These are phyloP conservation scores for Aeminium ludgeri DNA, from an alignment of 495 filamentous ascomycete genomes.

Conservation along the genomic window DNA sequence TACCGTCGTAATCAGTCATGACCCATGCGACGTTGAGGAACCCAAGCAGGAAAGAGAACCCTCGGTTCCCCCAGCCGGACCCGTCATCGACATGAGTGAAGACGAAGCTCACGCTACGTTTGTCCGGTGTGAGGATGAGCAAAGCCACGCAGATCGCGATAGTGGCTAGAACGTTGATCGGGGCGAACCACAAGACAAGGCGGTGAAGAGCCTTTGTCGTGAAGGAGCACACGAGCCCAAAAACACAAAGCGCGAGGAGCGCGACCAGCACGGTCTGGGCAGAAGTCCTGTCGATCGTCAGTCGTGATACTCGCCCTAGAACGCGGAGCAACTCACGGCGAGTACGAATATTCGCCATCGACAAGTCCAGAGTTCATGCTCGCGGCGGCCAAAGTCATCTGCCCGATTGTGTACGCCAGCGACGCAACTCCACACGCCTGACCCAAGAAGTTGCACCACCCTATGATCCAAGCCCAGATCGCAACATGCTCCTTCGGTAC, in stretches of 20 bases:
- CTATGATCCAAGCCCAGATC: slow-evolving; percentile 35
- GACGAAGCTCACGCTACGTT: slow-evolving; percentile 42
- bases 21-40: slow-evolving; percentile 55
- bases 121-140: slow-evolving; percentile 39
- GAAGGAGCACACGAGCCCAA: slow-evolving; percentile 49
- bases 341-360: slow-evolving; percentile 26
- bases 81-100: slow-evolving; percentile 43
- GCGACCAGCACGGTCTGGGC: slow-evolving; percentile 46
- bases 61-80: slow-evolving; percentile 45
- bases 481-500: slow-evolving; percentile 30
- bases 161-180: slow-evolving; percentile 40
- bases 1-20: slow-evolving; percentile 64
- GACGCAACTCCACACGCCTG: slow-evolving; percentile 48
- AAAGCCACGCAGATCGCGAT: slow-evolving; percentile 44
- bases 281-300: slow-evolving; percentile 31
- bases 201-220: slow-evolving; percentile 46
- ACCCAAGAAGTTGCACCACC: slow-evolving; percentile 53
- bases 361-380: slow-evolving; percentile 38
- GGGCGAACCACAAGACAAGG: slow-evolving; percentile 54
- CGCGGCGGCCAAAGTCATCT: slow-evolving; percentile 50
- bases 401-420: slow-evolving; percentile 48
- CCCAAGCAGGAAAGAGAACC: slow-evolving; percentile 54
- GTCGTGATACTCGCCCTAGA: slow-evolving; percentile 12
- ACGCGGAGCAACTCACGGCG: slow-evolving; percentile 30
- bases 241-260: slow-evolving; percentile 37